A percentile compares a stretch with the other conserved stretches of the same genome.
phyloP scores from a whole-genome alignment of 371 early-diverging fungal genomes.

The Entomophthora muscae region DNA sequence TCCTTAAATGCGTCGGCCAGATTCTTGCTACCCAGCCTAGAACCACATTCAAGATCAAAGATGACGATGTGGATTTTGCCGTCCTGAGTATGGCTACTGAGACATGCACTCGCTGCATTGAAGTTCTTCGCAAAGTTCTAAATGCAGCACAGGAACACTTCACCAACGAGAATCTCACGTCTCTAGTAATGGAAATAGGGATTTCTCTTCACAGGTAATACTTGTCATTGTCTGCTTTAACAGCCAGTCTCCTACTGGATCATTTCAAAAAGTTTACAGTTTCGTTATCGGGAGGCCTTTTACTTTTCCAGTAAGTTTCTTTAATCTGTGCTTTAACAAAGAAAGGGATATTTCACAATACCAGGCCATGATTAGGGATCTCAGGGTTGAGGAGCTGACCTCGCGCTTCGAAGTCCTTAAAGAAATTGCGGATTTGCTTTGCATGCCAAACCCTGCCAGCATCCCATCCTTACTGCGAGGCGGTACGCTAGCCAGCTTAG shows the following conservation, averaged over 20 bases:
- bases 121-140: slow-evolving; percentile 41
- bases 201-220: slow-evolving; percentile 48
- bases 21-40: slow-evolving; percentile 45
- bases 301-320: slow-evolving; percentile 55
- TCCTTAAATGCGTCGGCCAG: slow-evolving; percentile 32
- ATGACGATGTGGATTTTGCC: slow-evolving; percentile 56
- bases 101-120: slow-evolving; percentile 52
- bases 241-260: slow-evolving; percentile 57
- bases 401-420: slow-evolving; percentile 83
- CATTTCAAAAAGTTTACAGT: slow-evolving; percentile 80
- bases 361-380: slow-evolving; percentile 59
- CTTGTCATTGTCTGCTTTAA: not conserved
- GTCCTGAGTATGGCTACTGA: slow-evolving; percentile 39
- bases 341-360: slow-evolving; percentile 80
- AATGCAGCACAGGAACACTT: slow-evolving; percentile 34
- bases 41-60: slow-evolving; percentile 63
- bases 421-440: slow-evolving; percentile 76
- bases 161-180: slow-evolving; percentile 60
- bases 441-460: slow-evolving; percentile 77
- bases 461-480: slow-evolving; percentile 67
- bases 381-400: slow-evolving; percentile 51
- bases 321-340: not conserved
- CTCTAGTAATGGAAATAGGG: slow-evolving; percentile 61
- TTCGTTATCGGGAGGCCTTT: slow-evolving; percentile 63
- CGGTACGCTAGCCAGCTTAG: slow-evolving; percentile 59